Base-by-base conservation (phyloP, 2,329 filamentous ascomycete genomes). In the Alternaria infectoria region DNA sequence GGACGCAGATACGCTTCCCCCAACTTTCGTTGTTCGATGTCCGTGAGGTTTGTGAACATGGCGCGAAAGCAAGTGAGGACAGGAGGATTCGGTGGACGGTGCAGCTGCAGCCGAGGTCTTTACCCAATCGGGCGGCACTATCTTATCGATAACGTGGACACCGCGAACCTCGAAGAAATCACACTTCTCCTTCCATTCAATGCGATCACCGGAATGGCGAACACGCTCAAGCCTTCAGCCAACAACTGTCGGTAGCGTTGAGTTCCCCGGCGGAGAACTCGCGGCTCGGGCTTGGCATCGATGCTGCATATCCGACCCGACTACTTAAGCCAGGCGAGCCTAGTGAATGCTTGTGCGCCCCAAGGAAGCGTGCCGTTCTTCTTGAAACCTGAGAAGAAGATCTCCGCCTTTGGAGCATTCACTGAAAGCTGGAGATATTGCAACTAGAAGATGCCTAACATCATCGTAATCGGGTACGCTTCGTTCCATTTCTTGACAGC, bases 391-490 rank as follows among this genome's bases (percentile, higher is more conserved):
- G 32, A 30, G 23, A 44, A 40, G n/a, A 55, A 30, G 21, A 32
- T 15, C n/a, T 19, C 15, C 28, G 28, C 28, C 12, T n/a, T 23
- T 1, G 49, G 4, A 19, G 15, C 10, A 26, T 6, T 19, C 21
- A 51, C 49, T 12, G 6, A 10, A 23, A 19, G 12, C 17, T n/a
- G 4, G 12, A n/a, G n/a, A 9, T 2, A 51, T 21, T 3, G 12
- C 17, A 51, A 17, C 19, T 36, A n/a, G 26, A 50, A 44, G 7
- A 57, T 57, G 54, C 23, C 43, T n/a, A 79, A 79, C 49, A 79
- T 85, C 49, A 79, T 83, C 7, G 80, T 85, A 6, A 72, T 85
- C 23, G 83, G 83, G 83, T 84, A 71, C 70, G 78, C 59, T 43
- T 43, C 36, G 30, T 12, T 9, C 21, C 15, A 28, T 19, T 10